Percentiles rank a stretch among this genome's conserved stretches.
Conservation (phyloP, 768 basidiomycete species). For the Lactarius hatsudake region DNA sequence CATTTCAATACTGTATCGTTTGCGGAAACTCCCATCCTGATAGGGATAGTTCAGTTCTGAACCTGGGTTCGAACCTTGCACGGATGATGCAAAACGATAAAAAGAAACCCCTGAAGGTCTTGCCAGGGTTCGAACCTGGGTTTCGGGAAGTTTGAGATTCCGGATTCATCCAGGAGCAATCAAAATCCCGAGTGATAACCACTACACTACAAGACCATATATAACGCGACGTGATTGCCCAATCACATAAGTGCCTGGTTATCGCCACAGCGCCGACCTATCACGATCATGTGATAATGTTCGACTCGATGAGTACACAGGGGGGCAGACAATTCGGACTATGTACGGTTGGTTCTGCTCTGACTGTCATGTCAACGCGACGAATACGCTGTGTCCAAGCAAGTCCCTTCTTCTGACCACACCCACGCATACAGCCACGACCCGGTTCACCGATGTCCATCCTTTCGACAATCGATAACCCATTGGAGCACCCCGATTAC, state of each 20-base stretch:
- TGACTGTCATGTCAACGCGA: background rate
- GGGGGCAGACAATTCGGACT: background rate
- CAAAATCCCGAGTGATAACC: constrained; percentile 30
- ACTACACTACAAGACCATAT: constrained; percentile 28
- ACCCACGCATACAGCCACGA: background rate
- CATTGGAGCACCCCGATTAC: constrained; percentile 14
- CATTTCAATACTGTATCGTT: no score
- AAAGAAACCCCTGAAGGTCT: constrained; percentile 4
- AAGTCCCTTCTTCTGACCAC: background rate
- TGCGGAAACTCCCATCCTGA: no score
- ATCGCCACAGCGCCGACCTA: background rate
- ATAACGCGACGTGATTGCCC: background rate
- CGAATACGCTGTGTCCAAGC: background rate
- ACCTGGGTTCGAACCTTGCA: no score
- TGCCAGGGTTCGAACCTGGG: constrained; percentile 30
- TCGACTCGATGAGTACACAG: background rate
- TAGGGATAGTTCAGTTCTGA: no score
- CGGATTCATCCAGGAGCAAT: background rate
- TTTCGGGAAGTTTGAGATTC: constrained; percentile 20
- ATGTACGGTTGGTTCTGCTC: background rate
- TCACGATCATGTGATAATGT: constrained; percentile 22
- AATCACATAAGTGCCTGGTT: background rate
- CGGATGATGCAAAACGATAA: background rate
- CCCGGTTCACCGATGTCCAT: background rate
- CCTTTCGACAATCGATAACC: background rate